Percentiles rank a stretch among this genome's conserved stretches.
phyloP scores from a whole-genome alignment of 306 rosid species.

The peach (Prunus persica) region Prunus_persica_NCBIv2 NC_034010.1:4879001-4879500 shows the following conservation, averaged over 20 bases:
- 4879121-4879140: neutral
- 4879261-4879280: neutral
- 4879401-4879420: conserved; percentile 35
- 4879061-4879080: neutral
- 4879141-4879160: neutral
- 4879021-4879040: neutral
- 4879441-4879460: conserved; percentile 68
- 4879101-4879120: neutral
- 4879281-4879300: neutral
- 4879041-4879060: neutral
- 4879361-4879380: conserved; percentile 66
- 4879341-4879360: conserved; percentile 80
- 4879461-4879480: conserved; percentile 11
- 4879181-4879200: neutral
- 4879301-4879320: conserved; percentile 54
- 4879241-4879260: neutral
- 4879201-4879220: neutral
- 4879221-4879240: neutral
- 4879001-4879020: neutral
- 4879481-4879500: conserved; percentile 14
- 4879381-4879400: conserved; percentile 29
- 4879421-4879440: conserved; percentile 39
- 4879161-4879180: neutral
- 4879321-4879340: conserved; percentile 68
- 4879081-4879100: neutral